Evolutionary conservation across 345 rosid species (phyloP), one percentile per base, ranked within the genome.

Genomic region (Lumnitzera littorea): DNA sequence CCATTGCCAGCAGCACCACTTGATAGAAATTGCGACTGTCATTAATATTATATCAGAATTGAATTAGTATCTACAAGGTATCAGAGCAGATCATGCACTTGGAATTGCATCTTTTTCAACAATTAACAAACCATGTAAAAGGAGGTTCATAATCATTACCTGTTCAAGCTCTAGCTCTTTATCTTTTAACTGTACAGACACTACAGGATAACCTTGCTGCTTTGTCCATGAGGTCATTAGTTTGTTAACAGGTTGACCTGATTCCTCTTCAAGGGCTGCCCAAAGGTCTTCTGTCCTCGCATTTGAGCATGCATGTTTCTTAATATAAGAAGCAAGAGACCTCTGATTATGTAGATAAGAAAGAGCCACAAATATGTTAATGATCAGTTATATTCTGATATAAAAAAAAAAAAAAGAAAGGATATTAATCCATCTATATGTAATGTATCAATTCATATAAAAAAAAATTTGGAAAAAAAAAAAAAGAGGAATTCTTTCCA

Each of bases 141-240:
- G 31, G 31, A 67, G 14, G 76, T 53, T 51, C 81, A 86, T 58
- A 71, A 36, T 36, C 43, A 36, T 36, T 9, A 91, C 99, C 99
- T 94, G 99, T 71, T 87, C 91, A 70, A 94, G 77, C 80, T 87
- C 87, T 76, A 94, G 62, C 70, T 82, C 88, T 64, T 80, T 77
- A 72, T 84, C 91, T 63, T 74, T 84, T 25, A 83, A 46, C 68
- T 79, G 80, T 62, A 86, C 91, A 53, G 87, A 80, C 68, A 94
- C 74, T 65, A 94, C 97, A 2, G 97, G 99, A 71, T 90, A 94
- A 50, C 99, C 97, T 60, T 61, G 74, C 66, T 94, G 99, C 68
- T 79, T 83, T 24, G 99, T 94, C 99, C 99, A 94, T 13, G 91
- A 86, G 63, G 77, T 82, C 99, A 94, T 94, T 52, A 94, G 79